Percentiles rank a stretch among this genome's conserved stretches.
Conservation (phyloP, 768 basidiomycete species). For the Naganishia friedmannii region DNA sequence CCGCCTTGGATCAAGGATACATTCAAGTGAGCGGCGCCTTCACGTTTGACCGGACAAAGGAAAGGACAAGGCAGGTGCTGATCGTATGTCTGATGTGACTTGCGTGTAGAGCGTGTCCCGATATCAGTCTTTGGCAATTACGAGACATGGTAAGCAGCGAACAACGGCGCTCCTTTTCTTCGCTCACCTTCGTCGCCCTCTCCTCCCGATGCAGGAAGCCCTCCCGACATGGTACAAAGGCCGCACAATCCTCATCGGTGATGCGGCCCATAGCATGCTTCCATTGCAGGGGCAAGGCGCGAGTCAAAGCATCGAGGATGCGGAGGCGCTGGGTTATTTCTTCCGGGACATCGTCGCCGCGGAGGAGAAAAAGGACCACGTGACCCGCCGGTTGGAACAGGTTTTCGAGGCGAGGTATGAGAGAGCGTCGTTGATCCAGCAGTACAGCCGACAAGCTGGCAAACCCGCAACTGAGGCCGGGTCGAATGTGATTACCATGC, state of each 20-base stretch:
- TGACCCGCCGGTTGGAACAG: neutral
- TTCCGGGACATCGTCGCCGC: neutral
- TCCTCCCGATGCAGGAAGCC: slow-evolving; percentile 19
- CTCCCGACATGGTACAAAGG: slow-evolving; percentile 29
- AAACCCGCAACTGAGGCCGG: slow-evolving; percentile 10
- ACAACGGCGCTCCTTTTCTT: neutral
- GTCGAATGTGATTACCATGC: slow-evolving; percentile 26
- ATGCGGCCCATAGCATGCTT: slow-evolving; percentile 30
- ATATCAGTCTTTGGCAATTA: neutral
- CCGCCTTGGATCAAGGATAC: slow-evolving; percentile 28
- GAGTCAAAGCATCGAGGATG: slow-evolving; percentile 30
- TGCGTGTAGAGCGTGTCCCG: neutral
- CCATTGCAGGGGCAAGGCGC: slow-evolving; percentile 29
- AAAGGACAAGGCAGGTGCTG: neutral
- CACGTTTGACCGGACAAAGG: neutral
- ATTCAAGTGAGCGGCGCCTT: slow-evolving; percentile 15
- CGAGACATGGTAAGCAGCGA: neutral
- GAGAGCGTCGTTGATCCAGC: slow-evolving; percentile 27
- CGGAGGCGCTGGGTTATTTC: slow-evolving; percentile 9
- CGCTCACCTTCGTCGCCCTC: neutral
- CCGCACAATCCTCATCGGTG: slow-evolving; percentile 28
- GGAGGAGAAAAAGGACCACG: neutral
- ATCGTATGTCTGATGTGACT: neutral
- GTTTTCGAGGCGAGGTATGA: slow-evolving; percentile 22
- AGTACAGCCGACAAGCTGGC: slow-evolving; percentile 21